These are phyloP conservation scores for Fusarium zealandicum DNA, from an alignment of 2,329 filamentous ascomycete species.

Conservation along the genomic window DNA sequence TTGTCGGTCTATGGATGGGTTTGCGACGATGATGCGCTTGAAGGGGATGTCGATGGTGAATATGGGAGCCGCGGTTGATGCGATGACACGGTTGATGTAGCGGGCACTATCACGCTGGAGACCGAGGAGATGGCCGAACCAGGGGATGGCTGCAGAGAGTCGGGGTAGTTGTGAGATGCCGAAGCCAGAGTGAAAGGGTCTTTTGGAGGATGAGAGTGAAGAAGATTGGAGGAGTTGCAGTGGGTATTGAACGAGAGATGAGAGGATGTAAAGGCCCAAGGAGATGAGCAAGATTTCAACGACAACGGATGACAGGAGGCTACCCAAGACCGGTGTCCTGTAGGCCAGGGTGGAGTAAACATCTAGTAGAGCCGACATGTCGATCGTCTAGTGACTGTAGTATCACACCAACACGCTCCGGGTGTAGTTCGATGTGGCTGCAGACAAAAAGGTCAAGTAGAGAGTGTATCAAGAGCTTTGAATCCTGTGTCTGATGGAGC, in stretches of 20 bases:
- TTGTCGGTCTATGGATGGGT: slow-evolving; percentile 40
- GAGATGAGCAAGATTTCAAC: slow-evolving; percentile 20
- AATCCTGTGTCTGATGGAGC: background rate
- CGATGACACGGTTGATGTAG: slow-evolving; percentile 40
- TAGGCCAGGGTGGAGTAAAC: background rate
- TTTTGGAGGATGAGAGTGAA: slow-evolving; percentile 9
- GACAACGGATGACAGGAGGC: slow-evolving; percentile 8
- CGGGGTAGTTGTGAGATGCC: slow-evolving; percentile 34
- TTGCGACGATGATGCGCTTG: slow-evolving; percentile 39
- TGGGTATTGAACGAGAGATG: slow-evolving; percentile 3
- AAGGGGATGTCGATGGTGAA: slow-evolving; percentile 44
- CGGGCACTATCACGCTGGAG: slow-evolving; percentile 38
- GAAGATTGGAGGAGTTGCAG: slow-evolving; percentile 5
- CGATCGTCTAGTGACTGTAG: background rate
- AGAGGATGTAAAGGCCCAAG: slow-evolving; percentile 14
- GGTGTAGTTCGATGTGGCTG: background rate
- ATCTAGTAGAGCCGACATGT: slow-evolving; percentile 1
- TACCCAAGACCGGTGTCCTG: background rate
- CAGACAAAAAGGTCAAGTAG: background rate
- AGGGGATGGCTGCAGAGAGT: slow-evolving; percentile 34
- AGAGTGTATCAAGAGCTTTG: background rate
- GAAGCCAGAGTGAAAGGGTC: background rate
- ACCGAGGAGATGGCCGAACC: slow-evolving; percentile 38
- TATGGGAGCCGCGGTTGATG: slow-evolving; percentile 31
- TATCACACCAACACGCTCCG: background rate